Evolutionary conservation across 75 land plant species (phyloP).

Genomic region (Pseudotsuga menziesii): DNA sequence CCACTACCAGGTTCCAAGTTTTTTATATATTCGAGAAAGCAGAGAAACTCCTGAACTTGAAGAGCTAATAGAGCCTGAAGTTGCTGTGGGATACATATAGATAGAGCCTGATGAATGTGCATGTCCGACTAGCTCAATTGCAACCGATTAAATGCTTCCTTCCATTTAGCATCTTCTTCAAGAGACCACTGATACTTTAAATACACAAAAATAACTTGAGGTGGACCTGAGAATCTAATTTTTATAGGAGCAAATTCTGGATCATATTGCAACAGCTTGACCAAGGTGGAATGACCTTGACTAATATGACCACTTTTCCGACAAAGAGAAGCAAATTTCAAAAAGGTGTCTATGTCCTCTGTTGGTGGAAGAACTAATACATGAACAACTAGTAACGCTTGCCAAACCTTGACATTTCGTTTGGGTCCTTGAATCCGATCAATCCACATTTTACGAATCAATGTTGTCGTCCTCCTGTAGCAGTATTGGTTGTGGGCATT

Average conservation of each 20-base stretch:
- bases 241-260: slow-evolving; percentile 63
- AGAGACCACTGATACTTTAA: slow-evolving; percentile 92
- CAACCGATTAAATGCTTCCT: slow-evolving; percentile 70
- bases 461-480: slow-evolving; percentile 63
- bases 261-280: slow-evolving; percentile 86
- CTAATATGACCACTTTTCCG: slow-evolving; percentile 82
- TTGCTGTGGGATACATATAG: slow-evolving; percentile 9
- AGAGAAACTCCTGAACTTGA: slow-evolving; percentile 47
- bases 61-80: background rate
- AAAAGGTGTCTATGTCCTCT: slow-evolving; percentile 95
- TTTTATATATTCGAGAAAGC: slow-evolving; percentile 72
- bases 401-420: slow-evolving; percentile 99
- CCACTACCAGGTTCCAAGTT: slow-evolving; percentile 86
- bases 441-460: slow-evolving; percentile 98
- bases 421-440: slow-evolving; percentile 94
- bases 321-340: slow-evolving; percentile 96
- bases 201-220: slow-evolving; percentile 88
- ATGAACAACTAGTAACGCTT: slow-evolving; percentile 76
- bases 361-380: slow-evolving; percentile 93
- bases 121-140: slow-evolving; percentile 51
- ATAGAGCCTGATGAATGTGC: background rate
- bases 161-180: slow-evolving; percentile 73
- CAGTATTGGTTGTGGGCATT: slow-evolving; percentile 49
- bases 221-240: slow-evolving; percentile 44
- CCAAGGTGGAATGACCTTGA: slow-evolving; percentile 84